phyloP scores from a whole-genome alignment of 441 rosid genomes.

The Francoa sonchifolia region DNA sequence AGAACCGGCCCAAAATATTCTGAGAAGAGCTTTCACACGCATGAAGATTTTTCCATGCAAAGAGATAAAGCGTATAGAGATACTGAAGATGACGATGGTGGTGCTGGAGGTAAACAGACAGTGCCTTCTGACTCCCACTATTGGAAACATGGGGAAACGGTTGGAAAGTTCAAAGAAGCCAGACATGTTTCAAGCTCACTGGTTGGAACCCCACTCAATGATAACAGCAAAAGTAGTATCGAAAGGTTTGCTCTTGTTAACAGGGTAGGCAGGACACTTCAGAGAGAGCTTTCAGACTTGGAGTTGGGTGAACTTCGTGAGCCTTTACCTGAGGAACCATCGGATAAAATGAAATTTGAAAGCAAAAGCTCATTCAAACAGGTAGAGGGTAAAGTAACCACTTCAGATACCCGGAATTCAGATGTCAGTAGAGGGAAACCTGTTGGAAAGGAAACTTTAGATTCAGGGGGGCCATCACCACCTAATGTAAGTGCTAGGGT shows the following conservation, averaged over 20 bases:
- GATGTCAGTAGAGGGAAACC: constrained; percentile 45
- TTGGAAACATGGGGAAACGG: constrained; percentile 40
- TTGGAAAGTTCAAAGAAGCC: constrained; percentile 42
- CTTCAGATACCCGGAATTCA: constrained; percentile 41
- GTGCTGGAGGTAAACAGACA: constrained; percentile 32
- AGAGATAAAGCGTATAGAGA: constrained; percentile 43
- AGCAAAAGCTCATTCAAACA: constrained; percentile 51
- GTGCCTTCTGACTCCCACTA: constrained; percentile 31
- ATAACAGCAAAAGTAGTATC: constrained; percentile 22
- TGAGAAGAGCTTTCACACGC: constrained; percentile 28
- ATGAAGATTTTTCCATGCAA: constrained; percentile 31
- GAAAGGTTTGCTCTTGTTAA: constrained; percentile 27
- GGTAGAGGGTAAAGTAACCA: constrained; percentile 40
- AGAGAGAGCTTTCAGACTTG: constrained; percentile 68
- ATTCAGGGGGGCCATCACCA: constrained; percentile 42
- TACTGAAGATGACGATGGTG: constrained; percentile 34
- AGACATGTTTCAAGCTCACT: constrained; percentile 33
- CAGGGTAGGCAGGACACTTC: constrained; percentile 48
- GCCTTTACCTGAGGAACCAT: constrained; percentile 43
- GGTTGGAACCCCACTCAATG: constrained; percentile 40
- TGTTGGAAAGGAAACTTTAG: constrained; percentile 33
- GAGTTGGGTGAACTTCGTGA: constrained; percentile 94
- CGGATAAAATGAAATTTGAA: constrained; percentile 39
- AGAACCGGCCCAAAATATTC: constrained; percentile 31
- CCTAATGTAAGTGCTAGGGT: constrained; percentile 27